Evolutionary conservation across 2,329 filamentous ascomycete genomes (phyloP).

Genomic region (Fusarium nematophilum): DNA sequence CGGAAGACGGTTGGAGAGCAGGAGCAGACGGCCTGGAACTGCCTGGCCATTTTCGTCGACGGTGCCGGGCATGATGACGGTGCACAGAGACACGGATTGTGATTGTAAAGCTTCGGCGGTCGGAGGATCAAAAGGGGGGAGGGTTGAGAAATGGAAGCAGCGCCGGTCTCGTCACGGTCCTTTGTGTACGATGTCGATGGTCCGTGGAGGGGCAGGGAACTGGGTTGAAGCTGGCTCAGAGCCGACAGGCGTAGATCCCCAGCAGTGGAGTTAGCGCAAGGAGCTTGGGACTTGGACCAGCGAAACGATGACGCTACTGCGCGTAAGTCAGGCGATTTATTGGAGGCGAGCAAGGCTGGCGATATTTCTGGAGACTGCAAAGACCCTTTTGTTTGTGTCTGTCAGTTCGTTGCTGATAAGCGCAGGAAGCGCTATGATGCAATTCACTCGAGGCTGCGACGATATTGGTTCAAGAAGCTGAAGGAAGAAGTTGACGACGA

Average conservation of each 20-base stretch:
- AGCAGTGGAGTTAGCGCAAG: constrained; percentile 43
- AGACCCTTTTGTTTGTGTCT: constrained; percentile 14
- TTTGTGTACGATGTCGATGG: constrained; percentile 34
- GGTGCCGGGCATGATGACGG: constrained; percentile 50
- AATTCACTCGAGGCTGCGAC: neutral
- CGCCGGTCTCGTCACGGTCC: constrained; percentile 30
- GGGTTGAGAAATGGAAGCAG: constrained; percentile 8
- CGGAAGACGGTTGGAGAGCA: constrained; percentile 93
- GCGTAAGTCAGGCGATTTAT: constrained; percentile 44
- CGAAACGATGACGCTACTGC: constrained; percentile 45
- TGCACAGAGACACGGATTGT: neutral
- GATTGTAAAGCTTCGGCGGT: neutral
- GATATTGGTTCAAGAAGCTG: neutral
- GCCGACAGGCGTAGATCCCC: constrained; percentile 40
- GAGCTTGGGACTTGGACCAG: constrained; percentile 39
- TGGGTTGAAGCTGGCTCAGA: constrained; percentile 35
- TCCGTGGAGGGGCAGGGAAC: constrained; percentile 44
- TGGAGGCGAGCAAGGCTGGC: constrained; percentile 35
- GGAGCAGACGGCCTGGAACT: constrained; percentile 70
- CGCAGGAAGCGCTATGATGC: neutral
- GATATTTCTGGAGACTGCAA: constrained; percentile 22
- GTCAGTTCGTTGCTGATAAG: constrained; percentile 8
- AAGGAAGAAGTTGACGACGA: neutral
- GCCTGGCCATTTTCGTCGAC: constrained; percentile 49
- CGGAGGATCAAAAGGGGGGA: constrained; percentile 6